Evolutionary conservation across 139 green algal genomes (phyloP).

Genomic region (Bryopsis sp.): DNA sequence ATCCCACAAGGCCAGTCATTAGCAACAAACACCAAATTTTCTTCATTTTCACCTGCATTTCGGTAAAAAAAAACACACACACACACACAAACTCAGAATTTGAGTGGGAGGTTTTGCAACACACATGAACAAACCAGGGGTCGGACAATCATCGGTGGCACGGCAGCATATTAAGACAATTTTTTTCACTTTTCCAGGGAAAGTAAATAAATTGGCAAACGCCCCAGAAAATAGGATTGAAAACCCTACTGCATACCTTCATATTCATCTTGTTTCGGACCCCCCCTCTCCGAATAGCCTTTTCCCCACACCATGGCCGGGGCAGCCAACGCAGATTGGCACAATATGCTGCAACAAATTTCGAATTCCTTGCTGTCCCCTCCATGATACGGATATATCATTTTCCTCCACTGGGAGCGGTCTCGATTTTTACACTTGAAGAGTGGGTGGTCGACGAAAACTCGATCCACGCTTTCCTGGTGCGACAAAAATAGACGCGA

Average conservation of each 20-base stretch:
- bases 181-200: no score
- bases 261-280: neutral
- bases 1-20: constrained; percentile 53
- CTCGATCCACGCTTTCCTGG: constrained; percentile 47
- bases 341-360: constrained; percentile 60
- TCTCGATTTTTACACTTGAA: constrained; percentile 22
- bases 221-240: neutral
- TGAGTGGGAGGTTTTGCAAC: no score
- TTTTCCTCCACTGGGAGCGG: neutral
- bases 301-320: constrained; percentile 50
- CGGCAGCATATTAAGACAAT: no score
- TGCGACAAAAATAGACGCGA: constrained; percentile 31
- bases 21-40: constrained; percentile 37
- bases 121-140: no score
- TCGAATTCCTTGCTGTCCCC: constrained; percentile 32
- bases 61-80: neutral
- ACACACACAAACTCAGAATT: neutral
- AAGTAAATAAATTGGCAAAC: no score
- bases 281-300: neutral
- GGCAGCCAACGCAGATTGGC: constrained; percentile 66
- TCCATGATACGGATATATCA: constrained; percentile 24
- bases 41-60: neutral
- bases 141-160: no score
- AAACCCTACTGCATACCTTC: neutral
- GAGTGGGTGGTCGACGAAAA: constrained; percentile 76